Percentiles rank a stretch among this genome's conserved stretches.
Conservation (phyloP, 192 early-diverging fungal species). For the Umbelopsis isabellina region DNA sequence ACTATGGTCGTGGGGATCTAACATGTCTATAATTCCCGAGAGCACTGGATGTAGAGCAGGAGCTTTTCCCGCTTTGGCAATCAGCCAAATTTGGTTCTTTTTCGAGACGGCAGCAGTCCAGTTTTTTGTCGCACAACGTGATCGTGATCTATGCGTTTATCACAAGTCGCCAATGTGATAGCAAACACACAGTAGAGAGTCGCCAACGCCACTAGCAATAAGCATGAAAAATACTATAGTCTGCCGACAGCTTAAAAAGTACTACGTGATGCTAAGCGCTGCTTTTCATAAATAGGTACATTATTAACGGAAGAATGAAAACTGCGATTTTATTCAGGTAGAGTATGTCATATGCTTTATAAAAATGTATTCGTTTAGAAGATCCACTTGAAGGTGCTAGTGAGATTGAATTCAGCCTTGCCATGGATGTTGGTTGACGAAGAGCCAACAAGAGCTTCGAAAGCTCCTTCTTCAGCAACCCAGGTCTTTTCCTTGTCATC, state of each 20-base stretch:
- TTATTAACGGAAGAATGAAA: neutral
- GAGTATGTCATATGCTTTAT: neutral
- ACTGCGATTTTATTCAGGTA: neutral
- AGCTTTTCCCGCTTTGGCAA: constrained; percentile 10
- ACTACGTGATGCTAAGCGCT: too few relatives aligned
- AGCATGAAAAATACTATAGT: too few relatives aligned
- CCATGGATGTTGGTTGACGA: constrained; percentile 9
- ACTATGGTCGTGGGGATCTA: constrained; percentile 10
- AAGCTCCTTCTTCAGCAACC: constrained; percentile 28
- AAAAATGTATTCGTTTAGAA: neutral
- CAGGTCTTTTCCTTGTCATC: constrained; percentile 23
- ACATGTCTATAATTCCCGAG: constrained; percentile 23
- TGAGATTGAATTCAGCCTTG: neutral
- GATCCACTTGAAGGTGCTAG: constrained; percentile 1
- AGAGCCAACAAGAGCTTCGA: constrained; percentile 29
- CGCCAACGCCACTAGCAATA: too few relatives aligned
- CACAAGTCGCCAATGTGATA: constrained; percentile 2
- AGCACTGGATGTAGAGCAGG: neutral
- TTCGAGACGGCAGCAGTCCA: neutral
- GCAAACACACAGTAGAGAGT: too few relatives aligned
- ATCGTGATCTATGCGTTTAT: neutral
- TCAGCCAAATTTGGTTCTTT: constrained; percentile 14
- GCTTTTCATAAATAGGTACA: too few relatives aligned
- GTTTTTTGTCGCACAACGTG: neutral
- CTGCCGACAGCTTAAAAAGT: too few relatives aligned